A percentile compares a stretch with the other conserved stretches of the same genome.
phyloP scores from a whole-genome alignment of 352 stramenopile species.

The Saprolegnia diclina region DNA sequence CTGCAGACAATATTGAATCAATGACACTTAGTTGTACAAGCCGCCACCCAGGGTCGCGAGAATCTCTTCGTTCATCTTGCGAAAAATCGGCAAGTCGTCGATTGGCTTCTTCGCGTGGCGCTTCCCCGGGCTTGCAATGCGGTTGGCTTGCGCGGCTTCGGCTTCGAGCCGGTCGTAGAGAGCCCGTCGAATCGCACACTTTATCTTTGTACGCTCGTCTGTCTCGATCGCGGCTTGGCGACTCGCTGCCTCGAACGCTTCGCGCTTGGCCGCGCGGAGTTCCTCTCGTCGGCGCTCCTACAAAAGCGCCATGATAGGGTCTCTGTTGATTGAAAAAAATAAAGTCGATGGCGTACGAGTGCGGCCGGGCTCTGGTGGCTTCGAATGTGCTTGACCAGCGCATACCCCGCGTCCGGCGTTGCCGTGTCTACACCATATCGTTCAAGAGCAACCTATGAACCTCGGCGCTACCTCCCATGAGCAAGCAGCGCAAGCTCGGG shows the following conservation, averaged over 20 bases:
- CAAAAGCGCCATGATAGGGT: background rate
- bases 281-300: conserved; percentile 13
- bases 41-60: background rate
- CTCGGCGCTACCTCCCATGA: conserved; percentile 12
- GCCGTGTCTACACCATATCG: conserved; percentile 5
- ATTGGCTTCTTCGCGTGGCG: background rate
- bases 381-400: conserved; percentile 10
- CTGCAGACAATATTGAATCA: too few relatives aligned
- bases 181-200: conserved; percentile 19
- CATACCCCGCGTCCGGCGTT: conserved; percentile 13
- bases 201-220: conserved; percentile 19
- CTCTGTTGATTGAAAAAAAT: background rate
- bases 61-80: conserved; percentile 26
- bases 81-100: conserved; percentile 13
- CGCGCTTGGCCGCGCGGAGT: conserved; percentile 12
- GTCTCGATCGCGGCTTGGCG: conserved; percentile 13
- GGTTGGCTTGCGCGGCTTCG: conserved; percentile 22
- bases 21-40: background rate
- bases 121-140: background rate
- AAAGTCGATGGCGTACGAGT: background rate
- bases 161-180: conserved; percentile 25
- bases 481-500: conserved; percentile 19
- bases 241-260: conserved; percentile 12
- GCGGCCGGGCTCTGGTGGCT: conserved; percentile 1
- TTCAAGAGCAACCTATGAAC: background rate